Conservation (phyloP, 257 asterid genomes). For the Lavandula angustifolia region DNA sequence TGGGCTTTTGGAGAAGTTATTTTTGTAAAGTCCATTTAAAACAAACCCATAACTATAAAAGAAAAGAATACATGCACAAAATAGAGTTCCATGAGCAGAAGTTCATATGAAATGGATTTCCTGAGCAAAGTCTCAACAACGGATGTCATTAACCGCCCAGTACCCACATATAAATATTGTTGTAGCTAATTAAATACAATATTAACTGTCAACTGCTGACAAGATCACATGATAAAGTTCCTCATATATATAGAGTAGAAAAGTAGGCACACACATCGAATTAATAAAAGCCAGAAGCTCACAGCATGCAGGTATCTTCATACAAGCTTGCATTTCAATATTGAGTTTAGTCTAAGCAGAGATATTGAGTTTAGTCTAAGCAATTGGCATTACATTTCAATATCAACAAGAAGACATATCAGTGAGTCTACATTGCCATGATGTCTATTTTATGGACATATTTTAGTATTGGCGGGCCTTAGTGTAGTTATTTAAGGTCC, state of each 20-base stretch:
- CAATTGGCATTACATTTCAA: neutral
- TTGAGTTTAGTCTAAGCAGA: neutral
- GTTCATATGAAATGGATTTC: neutral
- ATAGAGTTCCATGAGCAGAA: constrained; percentile 6
- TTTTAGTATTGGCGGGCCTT: too few relatives aligned
- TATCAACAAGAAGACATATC: neutral
- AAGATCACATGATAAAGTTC: constrained; percentile 8
- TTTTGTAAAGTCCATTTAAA: constrained; percentile 4
- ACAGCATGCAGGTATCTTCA: neutral
- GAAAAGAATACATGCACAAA: neutral
- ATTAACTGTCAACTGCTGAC: constrained; percentile 5
- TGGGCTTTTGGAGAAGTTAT: neutral
- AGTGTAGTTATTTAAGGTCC: too few relatives aligned
- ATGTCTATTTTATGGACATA: too few relatives aligned
- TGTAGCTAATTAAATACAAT: too few relatives aligned
- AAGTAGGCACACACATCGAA: neutral
- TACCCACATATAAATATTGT: neutral
- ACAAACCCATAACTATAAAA: neutral
- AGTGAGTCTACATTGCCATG: constrained; percentile 6
- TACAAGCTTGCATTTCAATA: neutral
- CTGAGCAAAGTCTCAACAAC: neutral
- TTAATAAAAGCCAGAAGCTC: constrained; percentile 3
- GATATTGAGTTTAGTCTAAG: neutral
- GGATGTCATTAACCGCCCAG: constrained; percentile 5
- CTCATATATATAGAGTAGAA: neutral